Evolutionary conservation across 345 rosid species (phyloP), one percentile per base, ranked within the genome.

Genomic region (Populus simonii): DNA sequence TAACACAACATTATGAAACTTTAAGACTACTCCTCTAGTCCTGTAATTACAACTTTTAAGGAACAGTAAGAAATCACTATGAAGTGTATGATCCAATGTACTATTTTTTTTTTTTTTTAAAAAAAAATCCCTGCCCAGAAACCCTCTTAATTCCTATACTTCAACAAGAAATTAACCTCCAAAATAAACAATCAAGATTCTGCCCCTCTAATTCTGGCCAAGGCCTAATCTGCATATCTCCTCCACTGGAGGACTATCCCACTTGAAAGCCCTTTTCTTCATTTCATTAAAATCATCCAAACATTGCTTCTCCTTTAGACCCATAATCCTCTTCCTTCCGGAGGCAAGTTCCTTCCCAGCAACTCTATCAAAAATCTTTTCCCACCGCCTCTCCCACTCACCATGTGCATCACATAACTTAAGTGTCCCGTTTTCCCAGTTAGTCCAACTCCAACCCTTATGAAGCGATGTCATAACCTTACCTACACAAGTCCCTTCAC

Each of bases 381-480:
- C 94, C 98, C 98, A 96, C 17, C 88, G 93, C 8, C 73, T 27
- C 62, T 89, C 94, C 98, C 97, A 93, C 0, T 80, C 83, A 0
- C 87, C 89, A 1, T 66, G 90, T 29, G 96, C 97, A 74, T 96
- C 88, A 41, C 99, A 96, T 9, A 96, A 79, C 74, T 86, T 82
- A 41, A 96, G 55, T 16, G 89, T 77, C 49, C 88, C 92, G 20
- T 87, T 89, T n/a, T 74, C 83, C 97, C 97, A 93, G 35, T 91
- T 74, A 13, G 97, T 93, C 99, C 99, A 96, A 77, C 98, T 93
- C 99, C 98, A 93, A 1, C 85, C 82, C 70, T 36, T 82, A 16
- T 84, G 45, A 5, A 96, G 85, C 65, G 79, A 73, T 17, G n/a
- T 23, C 99, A 96, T 96, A 5, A 79, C 80, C 4, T 67, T 75